Percentiles rank a stretch among this genome's conserved stretches.
phyloP scores from a whole-genome alignment of 805 yeast genomes.

The Ogataea glucozyma region DNA sequence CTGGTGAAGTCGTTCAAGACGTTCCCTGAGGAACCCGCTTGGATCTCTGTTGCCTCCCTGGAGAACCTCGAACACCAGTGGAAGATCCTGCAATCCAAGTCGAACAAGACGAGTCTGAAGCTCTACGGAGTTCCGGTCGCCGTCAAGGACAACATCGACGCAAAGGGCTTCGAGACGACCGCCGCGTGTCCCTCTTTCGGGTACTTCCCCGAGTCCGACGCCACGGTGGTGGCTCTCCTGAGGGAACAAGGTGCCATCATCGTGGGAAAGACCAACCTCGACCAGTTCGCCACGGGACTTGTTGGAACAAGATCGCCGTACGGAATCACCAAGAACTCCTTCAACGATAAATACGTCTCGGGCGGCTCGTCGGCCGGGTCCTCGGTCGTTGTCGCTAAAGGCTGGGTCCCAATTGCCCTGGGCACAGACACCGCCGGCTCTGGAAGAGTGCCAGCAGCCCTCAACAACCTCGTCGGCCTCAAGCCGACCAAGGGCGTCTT shows the following conservation, averaged over 20 bases:
- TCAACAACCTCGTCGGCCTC: conserved; percentile 87
- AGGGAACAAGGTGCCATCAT: conserved; percentile 90
- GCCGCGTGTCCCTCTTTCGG: conserved; percentile 92
- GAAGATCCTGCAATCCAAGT: conserved; percentile 65
- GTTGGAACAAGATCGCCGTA: conserved; percentile 96
- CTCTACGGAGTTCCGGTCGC: conserved; percentile 95
- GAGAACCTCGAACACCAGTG: conserved; percentile 76
- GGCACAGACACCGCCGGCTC: conserved; percentile 99
- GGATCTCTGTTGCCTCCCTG: conserved; percentile 77
- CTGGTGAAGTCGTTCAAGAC: conserved; percentile 49
- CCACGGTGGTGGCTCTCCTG: conserved; percentile 72
- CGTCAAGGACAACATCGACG: conserved; percentile 93
- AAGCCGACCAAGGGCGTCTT: conserved; percentile 91
- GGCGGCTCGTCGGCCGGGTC: conserved; percentile 98
- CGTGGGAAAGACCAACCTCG: conserved; percentile 91
- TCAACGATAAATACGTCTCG: conserved; percentile 73
- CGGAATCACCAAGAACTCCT: conserved; percentile 83
- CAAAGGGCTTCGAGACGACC: conserved; percentile 76
- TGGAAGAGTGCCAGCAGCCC: conserved; percentile 95
- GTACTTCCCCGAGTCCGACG: conserved; percentile 68
- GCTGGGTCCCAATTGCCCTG: conserved; percentile 82
- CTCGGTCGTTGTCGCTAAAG: conserved; percentile 88
- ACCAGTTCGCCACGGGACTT: conserved; percentile 96
- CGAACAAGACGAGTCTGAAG: conserved; percentile 55
- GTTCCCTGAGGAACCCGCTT: conserved; percentile 73